phyloP scores from a whole-genome alignment of 2,329 filamentous ascomycete species.

The Cryphonectria japonica region DNA sequence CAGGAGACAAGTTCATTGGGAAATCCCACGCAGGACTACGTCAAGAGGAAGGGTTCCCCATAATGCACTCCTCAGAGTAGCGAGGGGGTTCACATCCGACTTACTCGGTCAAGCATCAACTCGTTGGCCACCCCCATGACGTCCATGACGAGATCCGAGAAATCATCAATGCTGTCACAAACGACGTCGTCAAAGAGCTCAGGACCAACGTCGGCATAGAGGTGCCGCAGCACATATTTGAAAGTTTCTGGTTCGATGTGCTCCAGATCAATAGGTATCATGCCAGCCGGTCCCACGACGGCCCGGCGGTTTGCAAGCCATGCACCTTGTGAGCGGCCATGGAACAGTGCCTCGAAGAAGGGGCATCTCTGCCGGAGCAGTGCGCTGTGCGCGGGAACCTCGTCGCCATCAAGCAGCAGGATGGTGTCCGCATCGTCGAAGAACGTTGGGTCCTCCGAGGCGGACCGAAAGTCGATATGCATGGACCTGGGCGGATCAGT shows the following conservation, averaged over 20 bases:
- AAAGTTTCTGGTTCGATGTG: conserved; percentile 79
- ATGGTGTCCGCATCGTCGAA: conserved; percentile 81
- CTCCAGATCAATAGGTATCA: conserved; percentile 75
- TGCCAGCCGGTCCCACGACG: conserved; percentile 40
- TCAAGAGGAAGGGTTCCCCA: neutral
- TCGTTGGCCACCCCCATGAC: conserved; percentile 91
- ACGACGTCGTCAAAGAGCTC: conserved; percentile 82
- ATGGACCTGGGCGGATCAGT: conserved; percentile 65
- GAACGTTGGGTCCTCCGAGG: conserved; percentile 69
- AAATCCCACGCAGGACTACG: neutral
- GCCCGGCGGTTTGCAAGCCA: conserved; percentile 79
- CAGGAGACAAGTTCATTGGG: neutral
- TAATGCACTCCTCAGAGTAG: neutral
- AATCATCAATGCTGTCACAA: conserved; percentile 74
- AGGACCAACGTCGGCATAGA: conserved; percentile 82
- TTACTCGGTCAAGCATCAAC: conserved; percentile 80
- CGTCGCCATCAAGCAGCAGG: conserved; percentile 76
- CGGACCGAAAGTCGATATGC: conserved; percentile 70
- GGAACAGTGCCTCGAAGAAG: conserved; percentile 89
- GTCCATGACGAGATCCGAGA: conserved; percentile 87
- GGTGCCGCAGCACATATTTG: conserved; percentile 73
- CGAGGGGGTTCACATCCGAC: neutral
- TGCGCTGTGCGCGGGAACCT: conserved; percentile 74
- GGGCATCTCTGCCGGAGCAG: conserved; percentile 83
- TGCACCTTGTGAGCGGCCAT: conserved; percentile 80